A percentile compares a stretch with the other conserved stretches of the same genome.
Conservation (phyloP, 345 rosid genomes). For the Corymbia maculata region DNA sequence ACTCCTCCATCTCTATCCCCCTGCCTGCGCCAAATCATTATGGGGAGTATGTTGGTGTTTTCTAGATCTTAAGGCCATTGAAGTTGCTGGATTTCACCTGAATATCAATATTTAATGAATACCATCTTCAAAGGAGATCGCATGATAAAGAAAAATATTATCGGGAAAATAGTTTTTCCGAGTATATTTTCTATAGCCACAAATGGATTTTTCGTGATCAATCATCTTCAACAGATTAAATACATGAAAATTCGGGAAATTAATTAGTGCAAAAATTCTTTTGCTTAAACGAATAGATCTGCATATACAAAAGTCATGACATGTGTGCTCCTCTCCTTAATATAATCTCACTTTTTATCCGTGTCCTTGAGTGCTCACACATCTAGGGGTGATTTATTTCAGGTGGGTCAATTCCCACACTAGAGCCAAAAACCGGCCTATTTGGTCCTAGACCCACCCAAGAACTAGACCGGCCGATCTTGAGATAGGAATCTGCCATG, state of each 20-base stretch:
- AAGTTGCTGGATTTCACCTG: not conserved
- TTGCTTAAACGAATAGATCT: too few species aligned
- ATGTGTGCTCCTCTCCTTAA: not conserved
- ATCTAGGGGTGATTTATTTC: too few species aligned
- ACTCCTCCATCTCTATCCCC: not conserved
- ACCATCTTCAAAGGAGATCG: not conserved
- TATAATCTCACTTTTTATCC: not conserved
- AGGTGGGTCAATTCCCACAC: too few species aligned
- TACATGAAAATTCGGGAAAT: not conserved
- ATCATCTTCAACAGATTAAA: fast-evolving
- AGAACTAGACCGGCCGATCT: too few species aligned
- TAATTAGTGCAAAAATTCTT: too few species aligned
- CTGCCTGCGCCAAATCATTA: not conserved
- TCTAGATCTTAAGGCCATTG: fast-evolving
- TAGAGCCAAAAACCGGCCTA: too few species aligned
- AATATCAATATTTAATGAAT: not conserved
- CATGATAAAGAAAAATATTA: too few species aligned
- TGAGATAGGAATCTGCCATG: not conserved
- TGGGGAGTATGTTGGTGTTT: not conserved
- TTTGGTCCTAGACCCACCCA: not conserved
- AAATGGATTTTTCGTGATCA: not conserved
- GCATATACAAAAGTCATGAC: fast-evolving
- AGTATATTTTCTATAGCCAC: not conserved
- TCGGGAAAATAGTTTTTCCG: not conserved
- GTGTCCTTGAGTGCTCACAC: not conserved